Percentiles rank a stretch among this genome's conserved stretches.
phyloP scores from a whole-genome alignment of 2,329 filamentous ascomycete genomes.

The Mycosphaerella arachidis region DNA sequence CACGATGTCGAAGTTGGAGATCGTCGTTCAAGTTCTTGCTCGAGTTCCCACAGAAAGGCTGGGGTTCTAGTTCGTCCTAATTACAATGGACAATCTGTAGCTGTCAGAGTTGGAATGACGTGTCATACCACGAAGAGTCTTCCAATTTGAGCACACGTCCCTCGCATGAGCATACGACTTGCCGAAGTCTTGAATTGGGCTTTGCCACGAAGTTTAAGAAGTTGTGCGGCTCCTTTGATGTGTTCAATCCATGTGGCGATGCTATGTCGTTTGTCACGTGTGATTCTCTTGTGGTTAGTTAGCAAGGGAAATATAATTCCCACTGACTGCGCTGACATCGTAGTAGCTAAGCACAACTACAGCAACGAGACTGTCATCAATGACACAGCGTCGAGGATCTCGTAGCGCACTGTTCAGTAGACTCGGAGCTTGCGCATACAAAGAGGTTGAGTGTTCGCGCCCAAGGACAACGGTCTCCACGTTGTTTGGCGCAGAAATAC shows the following conservation, averaged over 20 bases:
- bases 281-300: constrained; percentile 21
- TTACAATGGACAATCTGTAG: constrained; percentile 24
- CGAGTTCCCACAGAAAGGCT: constrained; percentile 27
- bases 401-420: constrained; percentile 32
- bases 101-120: neutral
- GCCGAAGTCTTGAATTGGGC: constrained; percentile 25
- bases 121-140: neutral
- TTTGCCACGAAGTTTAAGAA: constrained; percentile 32
- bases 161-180: constrained; percentile 29
- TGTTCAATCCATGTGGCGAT: constrained; percentile 38
- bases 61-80: constrained; percentile 30
- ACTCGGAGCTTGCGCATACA: constrained; percentile 31
- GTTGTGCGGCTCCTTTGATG: constrained; percentile 34
- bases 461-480: constrained; percentile 21
- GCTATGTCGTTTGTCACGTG: constrained; percentile 28
- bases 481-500: constrained; percentile 31
- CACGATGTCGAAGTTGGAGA: constrained; percentile 7
- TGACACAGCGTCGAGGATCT: constrained; percentile 27
- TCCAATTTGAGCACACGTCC: constrained; percentile 26
- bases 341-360: constrained; percentile 36
- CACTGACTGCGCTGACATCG: constrained; percentile 26
- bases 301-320: constrained; percentile 7
- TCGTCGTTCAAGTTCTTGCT: constrained; percentile 21
- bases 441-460: constrained; percentile 21
- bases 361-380: constrained; percentile 34